Evolutionary conservation across 192 early-diverging fungal genomes (phyloP).

Genomic region (Geranomyces michiganensis): DNA sequence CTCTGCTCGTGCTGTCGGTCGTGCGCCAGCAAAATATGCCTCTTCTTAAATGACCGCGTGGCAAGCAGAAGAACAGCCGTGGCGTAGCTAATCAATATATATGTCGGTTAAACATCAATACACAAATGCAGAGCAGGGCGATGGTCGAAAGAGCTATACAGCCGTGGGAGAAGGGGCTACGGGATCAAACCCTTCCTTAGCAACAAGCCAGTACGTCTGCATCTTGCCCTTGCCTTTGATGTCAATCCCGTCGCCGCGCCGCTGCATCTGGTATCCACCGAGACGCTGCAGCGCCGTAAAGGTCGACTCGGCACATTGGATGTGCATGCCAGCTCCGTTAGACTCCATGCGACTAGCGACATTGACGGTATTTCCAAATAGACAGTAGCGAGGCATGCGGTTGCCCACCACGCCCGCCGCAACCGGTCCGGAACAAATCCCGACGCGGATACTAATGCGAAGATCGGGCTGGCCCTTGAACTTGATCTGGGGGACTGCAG

Average conservation of each 20-base stretch:
- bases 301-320: slow-evolving; percentile 36
- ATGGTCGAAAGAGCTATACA: too few species aligned
- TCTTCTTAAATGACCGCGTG: too few species aligned
- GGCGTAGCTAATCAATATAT: too few species aligned
- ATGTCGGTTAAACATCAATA: too few species aligned
- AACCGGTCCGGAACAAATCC: slow-evolving; percentile 40
- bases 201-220: slow-evolving; percentile 38
- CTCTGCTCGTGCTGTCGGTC: too few species aligned
- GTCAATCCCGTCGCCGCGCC: slow-evolving; percentile 32
- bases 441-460: slow-evolving; percentile 36
- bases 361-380: slow-evolving; percentile 47
- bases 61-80: too few species aligned
- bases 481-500: slow-evolving; percentile 18
- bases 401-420: slow-evolving; percentile 44
- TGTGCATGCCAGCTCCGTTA: slow-evolving; percentile 31
- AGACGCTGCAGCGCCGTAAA: slow-evolving; percentile 15
- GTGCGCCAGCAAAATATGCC: too few species aligned
- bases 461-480: slow-evolving; percentile 33
- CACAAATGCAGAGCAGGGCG: too few species aligned
- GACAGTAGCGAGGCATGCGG: slow-evolving; percentile 48
- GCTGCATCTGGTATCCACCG: slow-evolving; percentile 32
- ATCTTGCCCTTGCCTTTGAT: slow-evolving; percentile 43
- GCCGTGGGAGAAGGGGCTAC: slow-evolving; percentile 3
- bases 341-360: slow-evolving; percentile 40
- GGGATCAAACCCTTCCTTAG: slow-evolving; percentile 34